A percentile compares a stretch with the other conserved stretches of the same genome.
Evolutionary conservation across 345 rosid species (phyloP).

Genomic region (Brassica nigra): DNA sequence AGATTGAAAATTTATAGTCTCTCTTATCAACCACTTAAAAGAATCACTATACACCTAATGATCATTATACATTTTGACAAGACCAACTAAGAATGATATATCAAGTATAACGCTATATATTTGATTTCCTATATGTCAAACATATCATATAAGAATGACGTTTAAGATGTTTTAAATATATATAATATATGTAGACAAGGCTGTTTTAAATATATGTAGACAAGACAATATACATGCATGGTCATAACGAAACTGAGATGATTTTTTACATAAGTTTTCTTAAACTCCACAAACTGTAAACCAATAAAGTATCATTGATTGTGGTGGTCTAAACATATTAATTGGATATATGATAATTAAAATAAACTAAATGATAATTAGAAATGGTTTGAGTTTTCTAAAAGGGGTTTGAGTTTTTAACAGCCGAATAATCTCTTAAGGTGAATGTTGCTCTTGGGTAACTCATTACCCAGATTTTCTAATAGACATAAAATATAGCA

Average conservation of each 20-base stretch:
- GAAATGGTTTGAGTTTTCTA: background rate
- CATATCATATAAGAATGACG: background rate
- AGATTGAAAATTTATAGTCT: constrained; percentile 11
- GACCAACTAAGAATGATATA: constrained; percentile 12
- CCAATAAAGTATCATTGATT: background rate
- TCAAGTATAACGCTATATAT: background rate
- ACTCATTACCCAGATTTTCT: background rate
- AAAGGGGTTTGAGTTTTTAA: no score
- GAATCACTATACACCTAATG: background rate
- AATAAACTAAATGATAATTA: background rate
- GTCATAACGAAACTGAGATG: background rate
- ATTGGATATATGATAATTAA: background rate
- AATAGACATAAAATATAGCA: background rate
- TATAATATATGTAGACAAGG: no score
- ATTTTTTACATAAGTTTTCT: background rate
- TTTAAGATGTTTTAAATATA: background rate
- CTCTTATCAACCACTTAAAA: constrained; percentile 34
- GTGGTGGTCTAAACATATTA: background rate
- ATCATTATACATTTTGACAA: background rate
- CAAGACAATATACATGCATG: background rate
- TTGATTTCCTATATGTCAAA: background rate
- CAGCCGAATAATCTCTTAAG: no score
- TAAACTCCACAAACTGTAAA: background rate
- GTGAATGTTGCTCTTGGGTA: background rate
- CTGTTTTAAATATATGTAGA: background rate